Evolutionary conservation across 2,329 filamentous ascomycete species (phyloP).

Genomic region (Samsoniella hepiali): DNA sequence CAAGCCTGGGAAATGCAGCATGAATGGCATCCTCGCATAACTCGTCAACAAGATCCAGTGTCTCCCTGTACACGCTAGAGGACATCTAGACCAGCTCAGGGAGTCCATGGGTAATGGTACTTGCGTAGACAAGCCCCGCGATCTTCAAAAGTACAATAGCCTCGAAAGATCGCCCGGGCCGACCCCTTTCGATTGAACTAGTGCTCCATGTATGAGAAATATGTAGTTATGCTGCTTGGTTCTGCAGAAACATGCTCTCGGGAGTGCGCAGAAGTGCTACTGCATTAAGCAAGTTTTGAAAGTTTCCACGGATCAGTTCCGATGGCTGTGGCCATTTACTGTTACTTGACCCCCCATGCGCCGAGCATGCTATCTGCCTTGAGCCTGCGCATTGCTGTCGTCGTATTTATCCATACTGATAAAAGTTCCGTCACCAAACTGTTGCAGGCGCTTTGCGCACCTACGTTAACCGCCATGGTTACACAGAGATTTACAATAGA

Average conservation of each 20-base stretch:
- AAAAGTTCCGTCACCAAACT: too few relatives aligned
- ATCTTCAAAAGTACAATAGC: too few relatives aligned
- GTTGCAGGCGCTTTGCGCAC: too few relatives aligned
- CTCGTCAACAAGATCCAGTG: constrained; percentile 65
- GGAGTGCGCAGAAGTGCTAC: too few relatives aligned
- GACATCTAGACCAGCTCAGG: constrained; percentile 76
- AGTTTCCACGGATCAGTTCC: not conserved
- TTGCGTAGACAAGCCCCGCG: too few relatives aligned
- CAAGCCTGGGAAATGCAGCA: constrained; percentile 60
- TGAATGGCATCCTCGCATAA: constrained; percentile 66
- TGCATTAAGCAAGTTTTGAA: not conserved
- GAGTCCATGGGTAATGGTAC: constrained; percentile 45
- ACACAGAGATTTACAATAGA: not conserved
- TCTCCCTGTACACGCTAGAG: constrained; percentile 62
- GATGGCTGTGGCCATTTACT: not conserved
- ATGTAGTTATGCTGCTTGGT: too few relatives aligned
- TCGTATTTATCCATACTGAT: not conserved
- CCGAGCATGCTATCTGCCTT: not conserved
- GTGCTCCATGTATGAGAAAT: too few relatives aligned
- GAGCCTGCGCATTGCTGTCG: not conserved
- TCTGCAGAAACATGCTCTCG: too few relatives aligned
- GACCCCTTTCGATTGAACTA: too few relatives aligned
- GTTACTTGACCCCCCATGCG: not conserved
- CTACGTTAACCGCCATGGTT: too few relatives aligned
- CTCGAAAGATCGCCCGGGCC: too few relatives aligned